Base-by-base conservation (phyloP, 257 asterid species). In the Solanum corneliomulleri region DNA sequence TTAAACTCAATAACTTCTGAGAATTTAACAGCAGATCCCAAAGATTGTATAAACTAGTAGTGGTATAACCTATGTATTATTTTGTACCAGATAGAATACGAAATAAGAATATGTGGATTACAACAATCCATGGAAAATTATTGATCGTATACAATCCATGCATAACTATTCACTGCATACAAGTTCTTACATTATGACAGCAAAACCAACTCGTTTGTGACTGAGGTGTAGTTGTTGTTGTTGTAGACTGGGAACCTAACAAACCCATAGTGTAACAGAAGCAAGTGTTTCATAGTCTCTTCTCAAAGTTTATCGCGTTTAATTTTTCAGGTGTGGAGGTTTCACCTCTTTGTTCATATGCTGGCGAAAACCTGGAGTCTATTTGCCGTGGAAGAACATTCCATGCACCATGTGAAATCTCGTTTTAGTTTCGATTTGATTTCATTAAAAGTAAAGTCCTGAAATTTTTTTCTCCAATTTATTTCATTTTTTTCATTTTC, bases 311-410 rank as follows among this genome's bases (percentile, higher is more conserved):
- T 49, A 69, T 37, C 31, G 6, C 42, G 11, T 81, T 6, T 49
- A 18, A 49, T 25, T 27, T 64, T 49, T 87, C 93, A 94, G 99
- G 99, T 42, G 98, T 96, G 86, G 99, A 97, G 86, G 99, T 97
- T 86, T 97, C 99, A 33, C 97, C 99, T 14, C 96, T 93, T 25
- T 95, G 99, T 88, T 97, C 99, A 41, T 95, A 95, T 87, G 95
- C 96, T 56, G 99, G 99, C 37, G 99, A 97, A 86, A 96, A 97
- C 91, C 92, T 97, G n/a, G 99, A 97, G 92, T 94, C 98, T 29
- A 91, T 94, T 76, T 95, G 99, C 90, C 95, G 99, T 5, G 98
- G 99, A 82, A 94, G 99, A 87, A 97, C 99, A 69, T 97, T 97
- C 85, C 98, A 94, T 69, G 99, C 99, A 70, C 99, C 99, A 81